Conservation (phyloP, 2,329 filamentous ascomycete species). For the Aureobasidium lini region DNA sequence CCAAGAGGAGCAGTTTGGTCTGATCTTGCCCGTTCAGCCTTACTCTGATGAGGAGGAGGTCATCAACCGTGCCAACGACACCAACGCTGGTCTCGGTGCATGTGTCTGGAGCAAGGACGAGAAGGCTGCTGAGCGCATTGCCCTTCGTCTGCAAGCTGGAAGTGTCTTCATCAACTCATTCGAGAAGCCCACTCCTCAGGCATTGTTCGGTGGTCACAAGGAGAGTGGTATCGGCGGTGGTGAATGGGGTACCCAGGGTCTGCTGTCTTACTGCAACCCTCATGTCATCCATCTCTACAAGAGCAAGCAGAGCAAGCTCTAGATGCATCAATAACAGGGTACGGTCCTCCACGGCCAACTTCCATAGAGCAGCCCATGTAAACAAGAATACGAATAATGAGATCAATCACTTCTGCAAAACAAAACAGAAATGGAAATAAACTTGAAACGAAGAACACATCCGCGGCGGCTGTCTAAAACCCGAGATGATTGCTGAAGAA, state of each 20-base stretch:
- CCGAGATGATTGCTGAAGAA: not conserved
- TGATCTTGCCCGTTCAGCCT: constrained; percentile 39
- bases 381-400: not conserved
- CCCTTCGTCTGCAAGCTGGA: constrained; percentile 44
- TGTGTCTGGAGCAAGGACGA: constrained; percentile 47
- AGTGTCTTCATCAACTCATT: constrained; percentile 50
- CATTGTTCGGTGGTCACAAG: constrained; percentile 58
- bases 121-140: constrained; percentile 42
- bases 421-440: not conserved
- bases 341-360: not conserved
- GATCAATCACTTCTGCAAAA: not conserved
- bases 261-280: constrained; percentile 41
- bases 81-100: constrained; percentile 44
- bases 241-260: constrained; percentile 47
- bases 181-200: constrained; percentile 40
- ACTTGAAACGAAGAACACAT: not conserved
- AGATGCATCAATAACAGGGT: not conserved
- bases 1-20: constrained; percentile 45
- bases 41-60: constrained; percentile 43
- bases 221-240: constrained; percentile 69
- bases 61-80: constrained; percentile 41
- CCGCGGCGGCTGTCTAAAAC: not conserved
- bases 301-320: constrained; percentile 28
- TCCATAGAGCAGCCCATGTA: not conserved
- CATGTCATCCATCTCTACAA: constrained; percentile 42